These are phyloP conservation scores for Lactarius pseudohatsudake DNA, from an alignment of 768 basidiomycete species.

Conservation along the genomic window DNA sequence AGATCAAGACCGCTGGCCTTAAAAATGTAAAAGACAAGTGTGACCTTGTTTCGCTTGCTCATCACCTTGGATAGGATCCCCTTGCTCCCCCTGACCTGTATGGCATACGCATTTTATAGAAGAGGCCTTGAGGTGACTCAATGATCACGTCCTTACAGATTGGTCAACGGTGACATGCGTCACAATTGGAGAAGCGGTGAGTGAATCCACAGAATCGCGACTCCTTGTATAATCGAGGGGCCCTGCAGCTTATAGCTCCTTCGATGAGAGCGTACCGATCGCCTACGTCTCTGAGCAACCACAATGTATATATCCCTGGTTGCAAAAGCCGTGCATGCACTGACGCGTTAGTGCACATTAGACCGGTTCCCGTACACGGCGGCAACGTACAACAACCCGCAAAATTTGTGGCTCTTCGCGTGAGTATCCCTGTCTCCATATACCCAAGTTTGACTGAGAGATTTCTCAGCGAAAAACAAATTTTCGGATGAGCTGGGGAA, in stretches of 20 bases:
- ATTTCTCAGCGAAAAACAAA: not conserved
- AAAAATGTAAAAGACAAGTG: constrained; percentile 33
- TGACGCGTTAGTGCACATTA: not conserved
- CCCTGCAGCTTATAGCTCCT: constrained; percentile 26
- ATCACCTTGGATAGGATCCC: constrained; percentile 33
- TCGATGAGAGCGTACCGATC: constrained; percentile 36
- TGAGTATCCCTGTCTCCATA: not conserved
- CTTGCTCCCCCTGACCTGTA: constrained; percentile 41
- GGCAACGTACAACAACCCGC: constrained; percentile 27
- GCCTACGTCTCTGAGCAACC: constrained; percentile 37
- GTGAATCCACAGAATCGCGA: not conserved
- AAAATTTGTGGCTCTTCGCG: constrained; percentile 25
- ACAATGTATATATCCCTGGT: constrained; percentile 28
- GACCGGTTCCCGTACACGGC: constrained; percentile 23
- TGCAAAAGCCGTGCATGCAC: not conserved
- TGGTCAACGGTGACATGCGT: constrained; percentile 1
- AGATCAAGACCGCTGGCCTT: constrained; percentile 29
- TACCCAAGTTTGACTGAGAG: not conserved
- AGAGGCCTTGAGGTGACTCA: not conserved
- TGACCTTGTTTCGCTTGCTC: not conserved
- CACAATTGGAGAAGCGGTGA: constrained; percentile 12
- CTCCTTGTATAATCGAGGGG: not conserved
- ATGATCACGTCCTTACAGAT: not conserved
- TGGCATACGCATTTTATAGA: constrained; percentile 4
- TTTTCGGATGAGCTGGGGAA: not conserved